phyloP scores from a whole-genome alignment of 139 green algal species.

The Ettlia oleoabundans region DNA sequence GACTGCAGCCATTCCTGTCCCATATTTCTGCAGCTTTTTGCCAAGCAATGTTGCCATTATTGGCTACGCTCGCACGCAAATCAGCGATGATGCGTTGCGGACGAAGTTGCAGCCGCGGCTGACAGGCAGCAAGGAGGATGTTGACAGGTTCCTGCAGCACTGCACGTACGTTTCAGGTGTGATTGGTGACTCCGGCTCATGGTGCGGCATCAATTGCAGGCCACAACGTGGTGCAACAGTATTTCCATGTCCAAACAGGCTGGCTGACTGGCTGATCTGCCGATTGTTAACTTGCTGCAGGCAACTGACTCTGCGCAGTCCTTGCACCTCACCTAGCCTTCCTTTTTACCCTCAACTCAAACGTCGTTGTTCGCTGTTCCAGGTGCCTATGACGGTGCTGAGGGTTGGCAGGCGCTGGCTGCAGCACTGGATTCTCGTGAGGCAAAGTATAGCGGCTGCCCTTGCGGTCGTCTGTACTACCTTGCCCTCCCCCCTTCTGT shows the following conservation, averaged over 20 bases:
- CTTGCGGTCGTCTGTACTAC: slow-evolving; percentile 90
- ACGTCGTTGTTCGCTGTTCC: background rate
- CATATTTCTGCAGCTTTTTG: slow-evolving; percentile 30
- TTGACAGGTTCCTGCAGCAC: slow-evolving; percentile 71
- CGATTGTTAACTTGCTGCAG: too few relatives aligned
- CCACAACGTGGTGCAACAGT: too few relatives aligned
- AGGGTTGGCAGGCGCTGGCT: slow-evolving; percentile 66
- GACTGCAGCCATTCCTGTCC: too few relatives aligned
- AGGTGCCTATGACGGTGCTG: slow-evolving; percentile 64
- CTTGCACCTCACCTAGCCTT: too few relatives aligned
- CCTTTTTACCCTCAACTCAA: too few relatives aligned
- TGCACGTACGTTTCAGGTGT: slow-evolving; percentile 27
- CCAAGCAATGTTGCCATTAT: slow-evolving; percentile 65
- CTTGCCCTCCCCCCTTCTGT: slow-evolving; percentile 93
- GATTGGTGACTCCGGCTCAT: too few relatives aligned
- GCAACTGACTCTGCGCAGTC: too few relatives aligned
- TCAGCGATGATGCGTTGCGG: slow-evolving; percentile 73
- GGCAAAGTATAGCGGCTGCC: slow-evolving; percentile 3
- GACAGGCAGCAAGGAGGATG: slow-evolving; percentile 21
- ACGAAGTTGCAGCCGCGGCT: slow-evolving; percentile 66
- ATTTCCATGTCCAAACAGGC: too few relatives aligned
- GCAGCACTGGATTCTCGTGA: slow-evolving; percentile 59
- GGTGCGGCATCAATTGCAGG: too few relatives aligned
- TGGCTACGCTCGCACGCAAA: slow-evolving; percentile 79
- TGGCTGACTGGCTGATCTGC: too few relatives aligned